Evolutionary conservation across 371 early-diverging fungal species (phyloP).

Genomic region (Mucor sp.): DNA sequence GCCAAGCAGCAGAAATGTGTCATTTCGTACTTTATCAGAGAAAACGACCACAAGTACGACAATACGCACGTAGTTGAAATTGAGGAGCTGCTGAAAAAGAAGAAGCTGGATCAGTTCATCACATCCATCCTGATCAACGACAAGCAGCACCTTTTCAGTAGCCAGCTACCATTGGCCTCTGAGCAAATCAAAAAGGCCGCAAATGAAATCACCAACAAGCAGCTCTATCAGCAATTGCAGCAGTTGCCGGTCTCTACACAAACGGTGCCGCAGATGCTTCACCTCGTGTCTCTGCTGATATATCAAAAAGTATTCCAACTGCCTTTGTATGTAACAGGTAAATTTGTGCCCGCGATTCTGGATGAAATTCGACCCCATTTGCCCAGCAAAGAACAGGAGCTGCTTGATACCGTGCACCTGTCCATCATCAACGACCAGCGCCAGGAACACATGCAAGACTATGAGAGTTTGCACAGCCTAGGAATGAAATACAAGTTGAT

Average conservation of each 20-base stretch:
- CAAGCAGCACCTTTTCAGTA: conserved; percentile 7
- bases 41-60: conserved; percentile 27
- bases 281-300: conserved; percentile 15
- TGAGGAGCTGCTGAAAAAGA: conserved; percentile 15
- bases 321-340: conserved; percentile 27
- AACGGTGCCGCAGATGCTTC: conserved; percentile 19
- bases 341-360: conserved; percentile 25
- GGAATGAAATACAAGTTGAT: conserved; percentile 2
- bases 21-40: conserved; percentile 21
- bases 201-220: conserved; percentile 3
- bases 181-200: background rate
- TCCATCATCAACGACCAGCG: conserved; percentile 14
- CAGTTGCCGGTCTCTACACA: background rate
- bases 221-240: conserved; percentile 17
- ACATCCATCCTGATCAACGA: background rate
- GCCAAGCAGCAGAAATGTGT: conserved; percentile 18
- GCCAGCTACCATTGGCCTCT: background rate
- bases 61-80: conserved; percentile 15
- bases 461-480: conserved; percentile 1
- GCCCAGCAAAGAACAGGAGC: background rate
- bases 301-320: conserved; percentile 8
- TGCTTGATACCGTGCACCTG: conserved; percentile 1
- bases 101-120: conserved; percentile 12
- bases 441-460: conserved; percentile 3
- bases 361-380: conserved; percentile 3